These are phyloP conservation scores for Neodidymelliopsis sp. DNA, from an alignment of 2,329 filamentous ascomycete species.

Conservation along the genomic window DNA sequence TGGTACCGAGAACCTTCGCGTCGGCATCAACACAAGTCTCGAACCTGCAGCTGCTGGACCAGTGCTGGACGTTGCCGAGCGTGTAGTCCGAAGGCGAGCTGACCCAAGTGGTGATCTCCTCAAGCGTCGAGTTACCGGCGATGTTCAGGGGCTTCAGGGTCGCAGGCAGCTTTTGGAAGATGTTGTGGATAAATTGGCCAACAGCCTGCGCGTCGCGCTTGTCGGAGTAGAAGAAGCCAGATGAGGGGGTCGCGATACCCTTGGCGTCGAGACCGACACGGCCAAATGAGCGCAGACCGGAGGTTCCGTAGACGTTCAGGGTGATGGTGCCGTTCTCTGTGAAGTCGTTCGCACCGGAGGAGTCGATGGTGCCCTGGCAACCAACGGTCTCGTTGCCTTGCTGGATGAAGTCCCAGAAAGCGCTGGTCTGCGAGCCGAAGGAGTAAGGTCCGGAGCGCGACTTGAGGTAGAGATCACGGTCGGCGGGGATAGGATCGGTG, in stretches of 20 bases:
- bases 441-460: conserved; percentile 60
- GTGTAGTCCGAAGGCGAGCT: conserved; percentile 59
- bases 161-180: conserved; percentile 57
- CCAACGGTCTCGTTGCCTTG: conserved; percentile 55
- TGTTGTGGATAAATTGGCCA: conserved; percentile 58
- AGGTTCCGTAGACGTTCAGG: conserved; percentile 65
- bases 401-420: conserved; percentile 60
- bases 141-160: conserved; percentile 60
- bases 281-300: conserved; percentile 60
- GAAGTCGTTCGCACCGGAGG: conserved; percentile 54
- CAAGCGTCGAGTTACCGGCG: conserved; percentile 54
- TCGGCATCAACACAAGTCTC: conserved; percentile 59
- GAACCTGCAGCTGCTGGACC: conserved; percentile 62
- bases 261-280: conserved; percentile 56
- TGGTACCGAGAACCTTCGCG: conserved; percentile 57
- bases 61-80: conserved; percentile 61
- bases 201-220: conserved; percentile 59
- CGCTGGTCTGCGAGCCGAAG: conserved; percentile 61
- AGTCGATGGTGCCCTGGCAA: conserved; percentile 63
- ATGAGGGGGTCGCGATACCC: conserved; percentile 53
- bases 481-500: conserved; percentile 51
- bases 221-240: conserved; percentile 56
- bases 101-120: conserved; percentile 60
- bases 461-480: conserved; percentile 58
- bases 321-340: conserved; percentile 58